These are phyloP conservation scores for Boletus sp. DNA, from an alignment of 1,284 basidiomycete species.

Conservation along the genomic window DNA sequence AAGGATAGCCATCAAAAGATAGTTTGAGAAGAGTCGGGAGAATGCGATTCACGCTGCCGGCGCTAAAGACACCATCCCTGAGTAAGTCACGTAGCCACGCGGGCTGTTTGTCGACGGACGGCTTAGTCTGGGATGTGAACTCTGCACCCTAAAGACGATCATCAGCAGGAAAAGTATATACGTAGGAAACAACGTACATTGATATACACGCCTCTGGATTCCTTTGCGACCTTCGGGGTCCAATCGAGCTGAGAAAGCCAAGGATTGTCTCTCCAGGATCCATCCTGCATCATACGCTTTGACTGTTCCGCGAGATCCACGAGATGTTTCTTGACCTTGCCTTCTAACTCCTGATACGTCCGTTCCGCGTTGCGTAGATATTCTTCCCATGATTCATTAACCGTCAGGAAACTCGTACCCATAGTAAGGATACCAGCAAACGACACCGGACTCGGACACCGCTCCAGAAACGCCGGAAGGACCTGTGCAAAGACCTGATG, in stretches of 20 bases:
- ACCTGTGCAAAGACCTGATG: conserved; percentile 80
- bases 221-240: conserved; percentile 84
- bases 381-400: conserved; percentile 85
- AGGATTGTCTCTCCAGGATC: conserved; percentile 69
- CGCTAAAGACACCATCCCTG: conserved; percentile 43
- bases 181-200: conserved; percentile 22
- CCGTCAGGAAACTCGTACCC: conserved; percentile 90
- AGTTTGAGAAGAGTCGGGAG: conserved; percentile 78
- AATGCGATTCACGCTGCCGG: conserved; percentile 62
- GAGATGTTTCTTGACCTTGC: conserved; percentile 68
- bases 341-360: conserved; percentile 76
- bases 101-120: conserved; percentile 40
- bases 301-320: conserved; percentile 69
- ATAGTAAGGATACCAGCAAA: conserved; percentile 92
- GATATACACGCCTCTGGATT: conserved; percentile 56
- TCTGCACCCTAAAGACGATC: conserved; percentile 11
- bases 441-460: conserved; percentile 92
- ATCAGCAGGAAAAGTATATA: background rate
- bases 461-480: conserved; percentile 80
- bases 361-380: conserved; percentile 81
- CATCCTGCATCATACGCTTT: conserved; percentile 45
- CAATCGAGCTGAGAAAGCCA: conserved; percentile 96
- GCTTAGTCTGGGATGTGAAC: background rate
- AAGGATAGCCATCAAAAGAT: conserved; percentile 69
- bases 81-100: conserved; percentile 76